Conservation (phyloP, 2,329 filamentous ascomycete species). For the Tricladium varicosporioides region DNA sequence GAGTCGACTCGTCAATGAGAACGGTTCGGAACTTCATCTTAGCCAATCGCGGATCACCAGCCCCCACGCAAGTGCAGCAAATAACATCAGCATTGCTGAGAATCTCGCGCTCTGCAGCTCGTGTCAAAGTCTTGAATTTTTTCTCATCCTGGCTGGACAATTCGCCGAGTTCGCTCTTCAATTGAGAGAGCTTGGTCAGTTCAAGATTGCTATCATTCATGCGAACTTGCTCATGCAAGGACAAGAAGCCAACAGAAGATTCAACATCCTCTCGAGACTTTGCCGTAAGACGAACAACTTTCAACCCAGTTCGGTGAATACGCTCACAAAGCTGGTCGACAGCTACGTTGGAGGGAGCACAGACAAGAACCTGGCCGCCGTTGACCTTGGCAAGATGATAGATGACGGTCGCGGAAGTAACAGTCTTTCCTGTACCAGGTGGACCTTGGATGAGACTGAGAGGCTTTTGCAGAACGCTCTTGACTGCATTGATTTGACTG, state of each 20-base stretch:
- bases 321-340: conserved; percentile 98
- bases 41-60: conserved; percentile 88
- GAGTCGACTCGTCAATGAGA: conserved; percentile 95
- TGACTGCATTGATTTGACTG: conserved; percentile 95
- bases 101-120: conserved; percentile 92
- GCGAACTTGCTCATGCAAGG: conserved; percentile 93
- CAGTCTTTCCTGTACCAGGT: conserved; percentile 96
- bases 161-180: conserved; percentile 90
- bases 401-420: conserved; percentile 97
- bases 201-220: conserved; percentile 97
- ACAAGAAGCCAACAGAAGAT: conserved; percentile 94
- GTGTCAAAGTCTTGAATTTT: conserved; percentile 94
- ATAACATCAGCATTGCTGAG: conserved; percentile 95
- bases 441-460: conserved; percentile 95
- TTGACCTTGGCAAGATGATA: conserved; percentile 96
- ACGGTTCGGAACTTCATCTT: conserved; percentile 99
- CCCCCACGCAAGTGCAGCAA: conserved; percentile 97
- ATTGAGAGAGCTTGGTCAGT: conserved; percentile 84
- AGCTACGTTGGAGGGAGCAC: conserved; percentile 95
- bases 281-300: conserved; percentile 96
- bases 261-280: conserved; percentile 99
- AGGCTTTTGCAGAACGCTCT: conserved; percentile 89
- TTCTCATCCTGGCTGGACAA: conserved; percentile 95
- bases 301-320: conserved; percentile 89
- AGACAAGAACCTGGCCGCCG: conserved; percentile 91